Conservation (phyloP, 208 protist genomes). For the Phytomonas francai region DNA sequence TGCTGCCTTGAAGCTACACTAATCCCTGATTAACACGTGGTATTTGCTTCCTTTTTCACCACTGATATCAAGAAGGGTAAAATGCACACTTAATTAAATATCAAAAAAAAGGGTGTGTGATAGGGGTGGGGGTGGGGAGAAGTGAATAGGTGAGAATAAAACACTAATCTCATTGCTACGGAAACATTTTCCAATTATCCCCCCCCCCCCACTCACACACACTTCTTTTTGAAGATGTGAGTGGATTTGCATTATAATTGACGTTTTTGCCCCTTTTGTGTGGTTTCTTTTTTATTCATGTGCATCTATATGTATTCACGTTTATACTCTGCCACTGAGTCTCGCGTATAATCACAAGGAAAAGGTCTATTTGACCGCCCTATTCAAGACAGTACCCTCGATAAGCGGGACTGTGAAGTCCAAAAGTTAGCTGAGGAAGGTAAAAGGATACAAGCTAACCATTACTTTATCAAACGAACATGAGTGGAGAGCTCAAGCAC, state of each 20-base stretch:
- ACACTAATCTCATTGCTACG: too few relatives aligned
- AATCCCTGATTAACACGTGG: neutral
- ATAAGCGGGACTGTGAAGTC: neutral
- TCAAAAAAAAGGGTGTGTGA: too few relatives aligned
- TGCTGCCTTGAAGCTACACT: neutral
- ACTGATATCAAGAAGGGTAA: too few relatives aligned
- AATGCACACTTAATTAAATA: too few relatives aligned
- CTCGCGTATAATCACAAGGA: neutral
- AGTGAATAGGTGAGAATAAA: too few relatives aligned
- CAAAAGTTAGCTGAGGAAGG: neutral
- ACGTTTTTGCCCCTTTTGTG: neutral
- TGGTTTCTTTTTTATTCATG: neutral
- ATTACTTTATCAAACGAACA: conserved; percentile 30
- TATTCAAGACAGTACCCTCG: neutral
- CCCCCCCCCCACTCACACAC: too few relatives aligned
- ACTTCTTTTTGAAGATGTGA: too few relatives aligned
- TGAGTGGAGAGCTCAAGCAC: conserved; percentile 30
- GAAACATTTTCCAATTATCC: too few relatives aligned
- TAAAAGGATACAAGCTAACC: neutral
- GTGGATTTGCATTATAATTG: too few relatives aligned
- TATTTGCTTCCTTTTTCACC: neutral
- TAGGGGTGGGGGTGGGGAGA: too few relatives aligned
- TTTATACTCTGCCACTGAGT: neutral
- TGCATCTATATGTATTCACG: conserved; percentile 2
- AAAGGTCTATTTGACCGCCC: neutral